These are phyloP conservation scores for Claviceps citrina DNA, from an alignment of 2,329 filamentous ascomycete species.

Conservation along the genomic window DNA sequence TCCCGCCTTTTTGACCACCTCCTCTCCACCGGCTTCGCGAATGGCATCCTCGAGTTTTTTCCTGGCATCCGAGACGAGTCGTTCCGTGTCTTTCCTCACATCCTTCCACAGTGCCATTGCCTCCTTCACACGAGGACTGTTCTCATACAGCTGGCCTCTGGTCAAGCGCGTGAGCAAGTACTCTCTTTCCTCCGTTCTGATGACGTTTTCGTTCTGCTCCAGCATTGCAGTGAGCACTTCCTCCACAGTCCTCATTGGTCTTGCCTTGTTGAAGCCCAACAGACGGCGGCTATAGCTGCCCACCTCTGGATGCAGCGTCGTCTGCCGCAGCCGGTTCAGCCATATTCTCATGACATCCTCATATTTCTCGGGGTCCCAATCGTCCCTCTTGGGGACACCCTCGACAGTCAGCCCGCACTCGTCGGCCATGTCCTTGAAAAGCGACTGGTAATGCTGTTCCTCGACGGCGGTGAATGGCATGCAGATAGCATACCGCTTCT, in stretches of 20 bases:
- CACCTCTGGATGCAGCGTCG: constrained; percentile 73
- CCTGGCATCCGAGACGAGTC: constrained; percentile 48
- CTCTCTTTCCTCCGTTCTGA: constrained; percentile 54
- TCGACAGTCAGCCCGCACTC: constrained; percentile 48
- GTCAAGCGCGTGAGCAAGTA: constrained; percentile 49
- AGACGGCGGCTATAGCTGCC: constrained; percentile 50
- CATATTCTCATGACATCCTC: constrained; percentile 65
- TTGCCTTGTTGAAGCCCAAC: constrained; percentile 44
- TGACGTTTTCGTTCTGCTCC: constrained; percentile 56
- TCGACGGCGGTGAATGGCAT: constrained; percentile 84
- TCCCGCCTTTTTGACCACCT: constrained; percentile 2
- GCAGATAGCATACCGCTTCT: constrained; percentile 75
- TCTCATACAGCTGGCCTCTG: constrained; percentile 65
- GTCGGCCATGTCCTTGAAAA: constrained; percentile 62
- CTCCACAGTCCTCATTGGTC: constrained; percentile 62
- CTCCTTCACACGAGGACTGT: constrained; percentile 49
- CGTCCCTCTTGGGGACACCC: constrained; percentile 44
- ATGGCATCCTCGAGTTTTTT: constrained; percentile 41
- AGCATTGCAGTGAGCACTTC: constrained; percentile 89
- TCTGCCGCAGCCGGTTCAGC: constrained; percentile 64
- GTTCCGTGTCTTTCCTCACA: constrained; percentile 32
- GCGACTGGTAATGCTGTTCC: constrained; percentile 68
- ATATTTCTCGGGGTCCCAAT: constrained; percentile 50
- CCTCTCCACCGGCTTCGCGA: constrained; percentile 12
- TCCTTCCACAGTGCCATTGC: constrained; percentile 57